Percentiles rank a stretch among this genome's conserved stretches.
Evolutionary conservation across 176 grass and related monocot genomes (phyloP).

Genomic region (Avena insularis): DNA sequence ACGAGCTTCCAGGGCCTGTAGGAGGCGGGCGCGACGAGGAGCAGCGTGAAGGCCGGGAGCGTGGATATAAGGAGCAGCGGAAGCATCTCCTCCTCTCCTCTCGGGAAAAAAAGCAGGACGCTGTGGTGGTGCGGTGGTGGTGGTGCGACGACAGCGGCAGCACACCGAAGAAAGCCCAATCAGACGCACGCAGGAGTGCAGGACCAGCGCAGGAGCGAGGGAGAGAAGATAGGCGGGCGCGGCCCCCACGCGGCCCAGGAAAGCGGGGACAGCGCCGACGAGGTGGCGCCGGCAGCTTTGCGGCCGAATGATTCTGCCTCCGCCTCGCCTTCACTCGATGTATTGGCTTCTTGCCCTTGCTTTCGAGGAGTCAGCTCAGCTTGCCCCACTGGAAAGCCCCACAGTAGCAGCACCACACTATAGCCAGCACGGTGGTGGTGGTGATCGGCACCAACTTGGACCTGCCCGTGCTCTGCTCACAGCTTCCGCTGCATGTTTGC

Average conservation of each 20-base stretch:
- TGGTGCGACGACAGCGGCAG: slow-evolving; percentile 45
- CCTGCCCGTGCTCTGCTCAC: background rate
- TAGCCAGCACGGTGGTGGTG: background rate
- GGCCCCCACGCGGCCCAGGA: slow-evolving; percentile 47
- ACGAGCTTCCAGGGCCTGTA: slow-evolving; percentile 55
- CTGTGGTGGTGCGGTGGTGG: background rate
- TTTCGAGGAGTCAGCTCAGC: slow-evolving; percentile 28
- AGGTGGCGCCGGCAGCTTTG: slow-evolving; percentile 48
- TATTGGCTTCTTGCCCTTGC: background rate
- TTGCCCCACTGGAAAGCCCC: slow-evolving; percentile 30
- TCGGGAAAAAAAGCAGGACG: background rate
- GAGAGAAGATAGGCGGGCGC: background rate
- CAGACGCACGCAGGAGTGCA: background rate
- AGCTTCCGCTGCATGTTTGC: background rate
- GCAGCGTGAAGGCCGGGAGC: slow-evolving; percentile 71
- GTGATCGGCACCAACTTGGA: background rate
- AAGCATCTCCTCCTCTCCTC: slow-evolving; percentile 45
- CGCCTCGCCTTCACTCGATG: background rate
- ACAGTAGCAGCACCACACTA: slow-evolving; percentile 28
- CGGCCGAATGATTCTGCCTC: slow-evolving; percentile 58
- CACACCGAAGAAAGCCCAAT: slow-evolving; percentile 1
- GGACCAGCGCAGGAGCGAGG: background rate
- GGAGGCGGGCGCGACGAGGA: slow-evolving; percentile 47
- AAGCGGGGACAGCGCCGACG: slow-evolving; percentile 58
- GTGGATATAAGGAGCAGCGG: slow-evolving; percentile 73